These are phyloP conservation scores for Yamadazyma laniorum DNA, from an alignment of 805 yeast species.

Conservation along the genomic window DNA sequence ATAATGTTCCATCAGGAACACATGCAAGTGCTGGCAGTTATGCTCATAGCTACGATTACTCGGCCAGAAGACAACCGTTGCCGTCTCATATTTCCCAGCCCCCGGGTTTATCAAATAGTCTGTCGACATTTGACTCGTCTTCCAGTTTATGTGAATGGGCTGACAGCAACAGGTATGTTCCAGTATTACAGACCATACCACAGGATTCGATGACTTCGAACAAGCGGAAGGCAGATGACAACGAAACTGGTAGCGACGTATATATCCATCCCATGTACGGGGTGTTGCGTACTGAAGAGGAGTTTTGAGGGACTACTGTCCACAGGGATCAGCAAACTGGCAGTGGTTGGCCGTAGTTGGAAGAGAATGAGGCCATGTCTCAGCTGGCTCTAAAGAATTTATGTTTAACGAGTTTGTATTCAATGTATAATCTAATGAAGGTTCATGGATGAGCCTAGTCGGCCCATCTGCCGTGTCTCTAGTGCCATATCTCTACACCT, in stretches of 20 bases:
- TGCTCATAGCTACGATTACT: background rate
- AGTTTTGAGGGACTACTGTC: too few relatives aligned
- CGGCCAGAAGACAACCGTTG: constrained; percentile 32
- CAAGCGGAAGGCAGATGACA: constrained; percentile 9
- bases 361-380: too few relatives aligned
- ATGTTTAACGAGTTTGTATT: too few relatives aligned
- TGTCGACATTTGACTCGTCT: constrained; percentile 42
- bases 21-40: background rate
- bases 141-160: constrained; percentile 7
- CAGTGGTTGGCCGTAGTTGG: too few relatives aligned
- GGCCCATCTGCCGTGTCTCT: too few relatives aligned
- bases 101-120: constrained; percentile 42
- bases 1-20: constrained; percentile 21
- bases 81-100: constrained; percentile 43
- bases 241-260: constrained; percentile 5
- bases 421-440: too few relatives aligned
- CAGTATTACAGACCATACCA: constrained; percentile 2
- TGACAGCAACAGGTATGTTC: background rate
- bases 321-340: too few relatives aligned
- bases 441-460: too few relatives aligned
- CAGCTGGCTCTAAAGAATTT: too few relatives aligned
- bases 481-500: too few relatives aligned
- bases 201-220: background rate
- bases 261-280: constrained; percentile 32
- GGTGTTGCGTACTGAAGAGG: constrained; percentile 46